These are phyloP conservation scores for Boletus eberwhitei DNA, from an alignment of 768 basidiomycete species.

Conservation along the genomic window DNA sequence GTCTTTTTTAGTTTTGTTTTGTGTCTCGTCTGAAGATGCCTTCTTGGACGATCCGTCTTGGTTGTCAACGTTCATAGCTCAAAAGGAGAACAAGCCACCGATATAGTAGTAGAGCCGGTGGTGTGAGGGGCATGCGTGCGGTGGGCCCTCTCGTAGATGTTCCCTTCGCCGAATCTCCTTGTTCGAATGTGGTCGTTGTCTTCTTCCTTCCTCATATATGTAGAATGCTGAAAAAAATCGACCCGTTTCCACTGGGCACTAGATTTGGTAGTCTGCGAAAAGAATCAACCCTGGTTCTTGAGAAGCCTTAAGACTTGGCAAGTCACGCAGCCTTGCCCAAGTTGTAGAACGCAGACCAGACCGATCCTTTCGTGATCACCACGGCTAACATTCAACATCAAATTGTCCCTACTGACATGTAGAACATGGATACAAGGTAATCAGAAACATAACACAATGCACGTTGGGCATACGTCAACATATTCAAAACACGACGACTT, in stretches of 20 bases:
- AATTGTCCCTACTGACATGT: no score
- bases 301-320: no score
- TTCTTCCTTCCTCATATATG: neutral
- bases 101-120: constrained; percentile 9
- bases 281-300: neutral
- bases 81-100: constrained; percentile 40
- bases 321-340: neutral
- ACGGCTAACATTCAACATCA: neutral
- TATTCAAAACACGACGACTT: neutral
- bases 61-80: constrained; percentile 26
- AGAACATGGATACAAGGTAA: neutral
- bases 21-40: neutral
- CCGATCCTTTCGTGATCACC: neutral
- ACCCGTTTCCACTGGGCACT: neutral
- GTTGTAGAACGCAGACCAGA: neutral
- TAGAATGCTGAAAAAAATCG: neutral
- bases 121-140: neutral
- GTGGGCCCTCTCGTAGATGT: neutral
- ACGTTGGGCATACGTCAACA: neutral
- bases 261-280: neutral
- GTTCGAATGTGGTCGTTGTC: neutral
- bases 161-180: neutral
- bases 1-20: neutral
- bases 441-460: neutral
- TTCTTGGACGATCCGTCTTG: no score